Conservation (phyloP, 139 green algal genomes). For the Chlamydomonas sp. region DNA sequence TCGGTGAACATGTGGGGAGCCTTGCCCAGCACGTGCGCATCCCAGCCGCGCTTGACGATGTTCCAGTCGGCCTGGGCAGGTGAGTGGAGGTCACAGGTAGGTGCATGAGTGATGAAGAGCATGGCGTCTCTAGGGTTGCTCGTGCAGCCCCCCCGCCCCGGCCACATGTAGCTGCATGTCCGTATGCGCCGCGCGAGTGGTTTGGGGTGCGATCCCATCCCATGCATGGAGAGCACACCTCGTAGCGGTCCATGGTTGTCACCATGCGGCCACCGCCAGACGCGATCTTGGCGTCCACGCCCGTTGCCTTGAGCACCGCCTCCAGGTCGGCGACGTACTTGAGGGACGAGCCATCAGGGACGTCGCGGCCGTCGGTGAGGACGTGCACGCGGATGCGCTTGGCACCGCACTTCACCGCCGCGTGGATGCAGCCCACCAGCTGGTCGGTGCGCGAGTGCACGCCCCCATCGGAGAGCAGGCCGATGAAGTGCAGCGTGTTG, state of each 20-base stretch:
- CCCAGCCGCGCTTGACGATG: conserved; percentile 88
- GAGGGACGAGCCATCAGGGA: conserved; percentile 76
- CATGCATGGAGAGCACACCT: conserved; percentile 43
- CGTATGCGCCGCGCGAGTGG: neutral
- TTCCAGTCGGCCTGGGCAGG: conserved; percentile 79
- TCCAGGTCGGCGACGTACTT: conserved; percentile 69
- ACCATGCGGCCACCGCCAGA: conserved; percentile 89
- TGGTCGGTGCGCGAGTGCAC: conserved; percentile 90
- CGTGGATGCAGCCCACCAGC: conserved; percentile 43
- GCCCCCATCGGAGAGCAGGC: conserved; percentile 86
- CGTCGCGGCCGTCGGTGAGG: conserved; percentile 90
- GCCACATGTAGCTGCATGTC: neutral
- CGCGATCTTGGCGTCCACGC: conserved; percentile 76
- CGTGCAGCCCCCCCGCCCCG: too few relatives aligned
- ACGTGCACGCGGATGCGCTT: conserved; percentile 86
- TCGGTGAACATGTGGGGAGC: conserved; percentile 72
- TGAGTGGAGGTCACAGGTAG: neutral
- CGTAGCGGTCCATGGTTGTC: conserved; percentile 96
- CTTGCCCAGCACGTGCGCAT: conserved; percentile 87
- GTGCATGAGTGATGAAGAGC: neutral
- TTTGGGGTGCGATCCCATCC: neutral
- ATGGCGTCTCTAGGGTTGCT: too few relatives aligned
- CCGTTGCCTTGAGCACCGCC: conserved; percentile 46
- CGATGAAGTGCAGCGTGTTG: conserved; percentile 93
- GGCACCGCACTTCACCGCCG: conserved; percentile 62